Percentiles rank a stretch among this genome's conserved stretches.
phyloP scores from a whole-genome alignment of 2,329 filamentous ascomycete species.

The Ilyonectria robusta region DNA sequence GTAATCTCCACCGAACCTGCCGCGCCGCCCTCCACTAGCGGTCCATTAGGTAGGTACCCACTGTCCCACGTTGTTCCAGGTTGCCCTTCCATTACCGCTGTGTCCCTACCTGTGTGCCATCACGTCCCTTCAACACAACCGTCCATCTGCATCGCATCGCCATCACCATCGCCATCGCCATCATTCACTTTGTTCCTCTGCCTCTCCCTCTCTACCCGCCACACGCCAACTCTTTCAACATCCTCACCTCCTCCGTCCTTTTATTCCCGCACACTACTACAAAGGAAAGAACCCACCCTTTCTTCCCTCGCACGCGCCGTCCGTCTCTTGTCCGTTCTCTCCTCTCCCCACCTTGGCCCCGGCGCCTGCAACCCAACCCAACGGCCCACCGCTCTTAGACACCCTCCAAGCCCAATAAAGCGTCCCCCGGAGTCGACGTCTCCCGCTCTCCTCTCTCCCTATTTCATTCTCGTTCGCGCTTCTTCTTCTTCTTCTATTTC shows the following conservation, averaged over 20 bases:
- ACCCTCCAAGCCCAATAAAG: constrained; percentile 47
- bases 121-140: not conserved
- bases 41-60: not conserved
- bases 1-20: constrained; percentile 27
- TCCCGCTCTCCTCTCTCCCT: constrained; percentile 8
- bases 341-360: constrained; percentile 45
- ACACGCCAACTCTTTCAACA: not conserved
- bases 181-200: not conserved
- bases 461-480: constrained; percentile 15
- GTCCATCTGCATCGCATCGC: not conserved
- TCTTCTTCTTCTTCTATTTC: constrained; percentile 15
- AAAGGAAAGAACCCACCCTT: constrained; percentile 7
- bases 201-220: not conserved
- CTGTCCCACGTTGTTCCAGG: constrained; percentile 16
- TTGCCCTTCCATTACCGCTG: not conserved
- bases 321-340: constrained; percentile 30
- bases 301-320: constrained; percentile 23
- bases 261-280: not conserved
- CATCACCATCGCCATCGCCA: constrained; percentile 10
- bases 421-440: constrained; percentile 32
- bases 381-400: constrained; percentile 49
- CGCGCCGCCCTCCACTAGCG: constrained; percentile 3
- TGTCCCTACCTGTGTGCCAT: not conserved
- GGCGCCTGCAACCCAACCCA: constrained; percentile 49
- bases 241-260: not conserved